phyloP scores from a whole-genome alignment of 345 rosid genomes.

The Aquilaria sinensis region DNA sequence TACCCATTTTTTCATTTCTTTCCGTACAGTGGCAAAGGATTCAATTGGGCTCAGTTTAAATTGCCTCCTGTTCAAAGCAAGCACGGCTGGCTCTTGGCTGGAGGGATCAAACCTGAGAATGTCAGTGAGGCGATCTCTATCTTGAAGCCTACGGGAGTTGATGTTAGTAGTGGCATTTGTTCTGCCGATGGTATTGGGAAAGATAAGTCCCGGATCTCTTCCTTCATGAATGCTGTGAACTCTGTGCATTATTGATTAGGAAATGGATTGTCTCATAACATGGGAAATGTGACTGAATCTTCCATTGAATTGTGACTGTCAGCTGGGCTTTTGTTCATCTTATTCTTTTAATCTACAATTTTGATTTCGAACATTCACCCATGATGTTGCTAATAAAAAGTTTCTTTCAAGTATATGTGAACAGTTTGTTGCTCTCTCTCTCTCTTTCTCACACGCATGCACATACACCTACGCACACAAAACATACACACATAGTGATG shows the following conservation, averaged over 20 bases:
- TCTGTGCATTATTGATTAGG: conserved; percentile 34
- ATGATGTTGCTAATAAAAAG: too few relatives aligned
- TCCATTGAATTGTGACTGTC: too few relatives aligned
- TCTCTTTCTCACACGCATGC: too few relatives aligned
- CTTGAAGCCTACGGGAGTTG: conserved; percentile 67
- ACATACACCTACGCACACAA: too few relatives aligned
- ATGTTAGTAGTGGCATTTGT: conserved; percentile 87
- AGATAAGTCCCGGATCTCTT: conserved; percentile 49
- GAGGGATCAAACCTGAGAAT: conserved; percentile 68
- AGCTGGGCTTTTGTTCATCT: too few relatives aligned
- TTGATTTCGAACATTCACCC: too few relatives aligned
- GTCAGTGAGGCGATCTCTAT: conserved; percentile 53
- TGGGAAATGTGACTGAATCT: too few relatives aligned
- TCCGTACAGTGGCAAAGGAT: conserved; percentile 74
- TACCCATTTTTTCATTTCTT: not conserved
- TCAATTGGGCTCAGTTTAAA: conserved; percentile 61
- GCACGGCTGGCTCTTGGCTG: conserved; percentile 85
- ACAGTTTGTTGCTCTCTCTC: too few relatives aligned
- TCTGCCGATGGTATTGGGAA: conserved; percentile 57
- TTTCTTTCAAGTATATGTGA: too few relatives aligned
- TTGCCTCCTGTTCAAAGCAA: conserved; percentile 40
- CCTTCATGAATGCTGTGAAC: conserved; percentile 49
- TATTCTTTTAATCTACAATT: too few relatives aligned
- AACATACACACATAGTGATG: too few relatives aligned
- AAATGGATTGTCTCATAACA: too few relatives aligned